Evolutionary conservation across 805 yeast species (phyloP).

Genomic region (Starmerella davenportii): DNA sequence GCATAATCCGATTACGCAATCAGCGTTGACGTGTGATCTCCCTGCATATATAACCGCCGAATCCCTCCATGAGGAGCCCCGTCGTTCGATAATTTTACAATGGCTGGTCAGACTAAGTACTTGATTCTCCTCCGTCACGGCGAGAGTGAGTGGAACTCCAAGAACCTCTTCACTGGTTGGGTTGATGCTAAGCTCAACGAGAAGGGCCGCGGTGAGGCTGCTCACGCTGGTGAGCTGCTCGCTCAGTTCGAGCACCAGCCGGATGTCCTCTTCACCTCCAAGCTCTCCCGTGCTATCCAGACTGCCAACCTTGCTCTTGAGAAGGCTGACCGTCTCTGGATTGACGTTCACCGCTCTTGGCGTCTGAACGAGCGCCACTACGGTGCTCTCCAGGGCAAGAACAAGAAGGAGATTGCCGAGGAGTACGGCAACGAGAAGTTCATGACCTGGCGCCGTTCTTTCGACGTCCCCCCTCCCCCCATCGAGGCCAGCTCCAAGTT

Average conservation of each 20-base stretch:
- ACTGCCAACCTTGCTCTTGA: constrained; percentile 91
- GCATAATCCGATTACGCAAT: neutral
- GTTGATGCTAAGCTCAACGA: constrained; percentile 79
- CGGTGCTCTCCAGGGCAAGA: constrained; percentile 97
- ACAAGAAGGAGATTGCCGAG: constrained; percentile 83
- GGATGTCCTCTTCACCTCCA: constrained; percentile 79
- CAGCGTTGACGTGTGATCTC: constrained; percentile 1
- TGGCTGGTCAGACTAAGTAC: constrained; percentile 27
- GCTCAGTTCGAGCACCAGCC: constrained; percentile 73
- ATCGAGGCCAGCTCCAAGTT: constrained; percentile 61
- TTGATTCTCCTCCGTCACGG: constrained; percentile 95
- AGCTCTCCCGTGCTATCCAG: constrained; percentile 85
- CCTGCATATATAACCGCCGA: neutral
- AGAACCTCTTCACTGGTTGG: constrained; percentile 98
- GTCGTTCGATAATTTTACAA: too few relatives aligned
- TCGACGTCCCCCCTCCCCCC: constrained; percentile 88
- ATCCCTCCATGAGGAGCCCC: neutral
- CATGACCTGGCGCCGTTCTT: constrained; percentile 95
- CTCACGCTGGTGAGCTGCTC: constrained; percentile 79
- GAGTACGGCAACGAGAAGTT: constrained; percentile 80
- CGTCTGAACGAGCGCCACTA: constrained; percentile 97
- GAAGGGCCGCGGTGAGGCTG: constrained; percentile 77
- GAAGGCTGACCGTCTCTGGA: constrained; percentile 71
- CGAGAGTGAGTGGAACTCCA: constrained; percentile 97
- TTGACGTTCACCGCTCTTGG: constrained; percentile 90